A percentile compares a stretch with the other conserved stretches of the same genome.
Evolutionary conservation across 306 rosid genomes (phyloP).

Genomic region (Citrullus colocynthis): DNA sequence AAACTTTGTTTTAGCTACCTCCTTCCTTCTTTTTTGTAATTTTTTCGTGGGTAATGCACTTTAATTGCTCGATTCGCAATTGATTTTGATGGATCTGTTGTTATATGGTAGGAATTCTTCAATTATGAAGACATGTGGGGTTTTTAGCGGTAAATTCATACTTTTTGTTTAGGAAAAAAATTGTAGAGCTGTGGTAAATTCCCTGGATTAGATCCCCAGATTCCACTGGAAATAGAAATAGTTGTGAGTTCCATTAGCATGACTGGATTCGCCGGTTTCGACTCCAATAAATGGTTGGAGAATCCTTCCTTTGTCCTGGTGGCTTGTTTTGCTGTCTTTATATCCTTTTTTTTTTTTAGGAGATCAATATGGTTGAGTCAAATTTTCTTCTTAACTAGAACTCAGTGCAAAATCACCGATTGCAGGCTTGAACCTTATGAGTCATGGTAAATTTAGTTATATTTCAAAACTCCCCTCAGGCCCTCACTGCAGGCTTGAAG

Average conservation of each 20-base stretch:
- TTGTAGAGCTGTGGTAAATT: not conserved
- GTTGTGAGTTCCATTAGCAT: not conserved
- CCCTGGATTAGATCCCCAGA: not conserved
- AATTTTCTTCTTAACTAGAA: not conserved
- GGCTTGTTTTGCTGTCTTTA: not conserved
- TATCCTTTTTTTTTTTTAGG: not conserved
- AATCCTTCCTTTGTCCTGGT: not conserved
- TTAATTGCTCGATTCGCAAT: not conserved
- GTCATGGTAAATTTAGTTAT: too few relatives aligned
- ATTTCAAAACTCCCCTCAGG: too few relatives aligned
- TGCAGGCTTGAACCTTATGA: too few relatives aligned
- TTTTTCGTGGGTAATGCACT: not conserved
- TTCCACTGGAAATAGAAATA: not conserved
- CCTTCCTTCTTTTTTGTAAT: not conserved
- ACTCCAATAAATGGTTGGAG: not conserved
- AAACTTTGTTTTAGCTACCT: not conserved
- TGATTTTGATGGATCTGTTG: not conserved
- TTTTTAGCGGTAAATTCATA: not conserved
- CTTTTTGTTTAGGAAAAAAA: not conserved
- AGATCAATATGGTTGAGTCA: not conserved
- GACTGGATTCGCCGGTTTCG: not conserved
- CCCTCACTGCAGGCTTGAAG: too few relatives aligned
- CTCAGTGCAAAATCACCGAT: too few relatives aligned
- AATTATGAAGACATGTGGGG: not conserved
- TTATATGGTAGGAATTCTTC: not conserved